These are phyloP conservation scores for Sechiopsis laciniata DNA, from an alignment of 306 rosid genomes.

Conservation along the genomic window DNA sequence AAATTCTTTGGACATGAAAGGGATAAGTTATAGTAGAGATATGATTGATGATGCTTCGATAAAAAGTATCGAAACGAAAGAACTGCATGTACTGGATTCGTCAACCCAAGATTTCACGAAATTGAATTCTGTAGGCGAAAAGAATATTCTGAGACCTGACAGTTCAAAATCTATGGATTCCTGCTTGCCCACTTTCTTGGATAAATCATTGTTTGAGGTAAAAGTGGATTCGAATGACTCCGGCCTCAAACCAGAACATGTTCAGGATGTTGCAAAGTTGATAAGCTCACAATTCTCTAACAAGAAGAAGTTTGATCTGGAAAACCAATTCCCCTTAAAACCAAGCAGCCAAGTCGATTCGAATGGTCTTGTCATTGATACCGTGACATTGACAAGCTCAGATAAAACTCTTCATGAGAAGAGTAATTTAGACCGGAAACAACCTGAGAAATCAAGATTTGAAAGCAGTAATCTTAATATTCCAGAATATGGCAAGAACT, in stretches of 20 bases:
- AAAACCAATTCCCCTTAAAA: slow-evolving; percentile 29
- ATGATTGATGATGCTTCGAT: slow-evolving; percentile 29
- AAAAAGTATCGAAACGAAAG: slow-evolving; percentile 28
- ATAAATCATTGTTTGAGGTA: slow-evolving; percentile 25
- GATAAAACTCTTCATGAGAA: neutral
- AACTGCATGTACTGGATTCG: slow-evolving; percentile 31
- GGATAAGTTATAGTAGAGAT: slow-evolving; percentile 26
- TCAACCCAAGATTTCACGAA: slow-evolving; percentile 36
- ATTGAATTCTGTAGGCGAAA: slow-evolving; percentile 27
- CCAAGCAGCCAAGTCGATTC: slow-evolving; percentile 22
- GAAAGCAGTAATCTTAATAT: neutral
- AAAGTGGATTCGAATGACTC: slow-evolving; percentile 30
- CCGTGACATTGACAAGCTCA: slow-evolving; percentile 24
- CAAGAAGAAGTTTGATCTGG: slow-evolving; percentile 27
- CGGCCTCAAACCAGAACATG: slow-evolving; percentile 21
- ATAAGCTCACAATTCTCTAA: slow-evolving; percentile 26
- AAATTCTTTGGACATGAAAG: slow-evolving; percentile 37
- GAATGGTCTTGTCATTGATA: slow-evolving; percentile 20
- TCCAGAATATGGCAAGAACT: slow-evolving; percentile 4
- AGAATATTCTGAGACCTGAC: slow-evolving; percentile 26
- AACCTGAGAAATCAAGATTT: slow-evolving; percentile 15
- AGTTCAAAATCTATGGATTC: slow-evolving; percentile 22
- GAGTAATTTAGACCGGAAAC: slow-evolving; percentile 16
- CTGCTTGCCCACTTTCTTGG: slow-evolving; percentile 26
- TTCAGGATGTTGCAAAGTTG: slow-evolving; percentile 24